A percentile compares a stretch with the other conserved stretches of the same genome.
Evolutionary conservation across 306 rosid genomes (phyloP).

Genomic region (Fragaria nilgerrensis): DNA sequence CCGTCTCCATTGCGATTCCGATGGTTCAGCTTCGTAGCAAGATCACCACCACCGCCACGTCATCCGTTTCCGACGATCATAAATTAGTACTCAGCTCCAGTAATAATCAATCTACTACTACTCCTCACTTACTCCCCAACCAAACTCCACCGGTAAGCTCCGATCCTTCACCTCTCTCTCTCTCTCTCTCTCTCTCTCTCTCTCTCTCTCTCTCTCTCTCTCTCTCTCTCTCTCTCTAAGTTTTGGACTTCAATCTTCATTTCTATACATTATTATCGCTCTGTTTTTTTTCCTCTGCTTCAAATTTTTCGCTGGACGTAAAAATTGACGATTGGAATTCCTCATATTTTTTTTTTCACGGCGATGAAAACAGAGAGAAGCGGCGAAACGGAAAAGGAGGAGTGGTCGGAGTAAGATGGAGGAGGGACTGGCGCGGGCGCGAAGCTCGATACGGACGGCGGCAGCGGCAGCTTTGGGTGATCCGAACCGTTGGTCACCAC

Average conservation of each 20-base stretch:
- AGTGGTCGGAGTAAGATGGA: constrained; percentile 30
- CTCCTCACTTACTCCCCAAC: constrained; percentile 8
- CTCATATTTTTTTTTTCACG: background rate
- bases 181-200: background rate
- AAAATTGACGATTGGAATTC: background rate
- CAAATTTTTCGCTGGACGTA: background rate
- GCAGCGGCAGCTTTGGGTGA: constrained; percentile 4
- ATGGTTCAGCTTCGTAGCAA: constrained; percentile 17
- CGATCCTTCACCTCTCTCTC: background rate
- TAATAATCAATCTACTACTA: background rate
- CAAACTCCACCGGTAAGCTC: constrained; percentile 12
- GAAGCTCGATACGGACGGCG: constrained; percentile 43
- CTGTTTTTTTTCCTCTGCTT: background rate
- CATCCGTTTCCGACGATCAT: background rate
- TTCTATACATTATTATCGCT: background rate
- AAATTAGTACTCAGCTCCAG: background rate
- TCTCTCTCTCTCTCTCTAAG: background rate
- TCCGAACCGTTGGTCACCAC: constrained; percentile 13
- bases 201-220: too few relatives aligned
- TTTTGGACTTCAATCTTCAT: background rate
- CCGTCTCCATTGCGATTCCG: constrained; percentile 16
- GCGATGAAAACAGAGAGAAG: constrained; percentile 16
- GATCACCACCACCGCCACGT: background rate
- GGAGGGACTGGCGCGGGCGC: constrained; percentile 42
- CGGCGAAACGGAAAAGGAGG: constrained; percentile 14